Base-by-base conservation (phyloP, 352 stramenopile genomes). In the Blastocystis sp. region DNA sequence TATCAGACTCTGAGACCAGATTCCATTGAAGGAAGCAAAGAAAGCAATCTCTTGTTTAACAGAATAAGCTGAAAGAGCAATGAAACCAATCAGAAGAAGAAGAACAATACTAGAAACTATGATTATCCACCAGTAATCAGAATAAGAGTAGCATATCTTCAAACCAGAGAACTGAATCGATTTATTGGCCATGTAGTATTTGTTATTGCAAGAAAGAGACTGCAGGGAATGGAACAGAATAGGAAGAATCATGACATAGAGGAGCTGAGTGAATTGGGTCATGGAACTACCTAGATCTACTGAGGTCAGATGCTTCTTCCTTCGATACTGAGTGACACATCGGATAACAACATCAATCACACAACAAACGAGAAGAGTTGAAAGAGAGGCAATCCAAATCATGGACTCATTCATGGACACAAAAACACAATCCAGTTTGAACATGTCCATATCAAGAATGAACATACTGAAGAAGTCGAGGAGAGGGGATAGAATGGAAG, bases 151-250 rank as follows among this genome's bases (percentile, higher is more conserved):
- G 40, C 64, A 77, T 6, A 57, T 24, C 33, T 40, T 56, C 19
- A 77, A 48, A n/a, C 33, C 30, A 17, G 64, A 11, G 64, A 77
- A 77, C 4, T 24, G 30, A 51, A 56, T 30, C 0, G 33, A 33
- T 4, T 24, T 19, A 17, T 51, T 1, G n/a, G 30, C 33, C 64
- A 77, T 77, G 64, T 56, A 77, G 40, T 77, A 56, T 35, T 77
- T 77, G 64, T 77, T 77, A 48, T 77, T 51, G 35, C 64, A 77
- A n/a, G 64, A 77, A 24, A 77, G 64, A 56, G 64, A 77, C 35
- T 77, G 64, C 4, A 77, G 64, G 24, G n/a, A 37, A 19, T 77
- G 64, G 35, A 57, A 77, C 4, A 77, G 64, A 51, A 77, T 56
- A 11, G 64, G 64, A 4, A 77, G 40, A n/a, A 56, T 13, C 19